Base-by-base conservation (phyloP, 2,329 filamentous ascomycete genomes). In the Zalaria sp. region DNA sequence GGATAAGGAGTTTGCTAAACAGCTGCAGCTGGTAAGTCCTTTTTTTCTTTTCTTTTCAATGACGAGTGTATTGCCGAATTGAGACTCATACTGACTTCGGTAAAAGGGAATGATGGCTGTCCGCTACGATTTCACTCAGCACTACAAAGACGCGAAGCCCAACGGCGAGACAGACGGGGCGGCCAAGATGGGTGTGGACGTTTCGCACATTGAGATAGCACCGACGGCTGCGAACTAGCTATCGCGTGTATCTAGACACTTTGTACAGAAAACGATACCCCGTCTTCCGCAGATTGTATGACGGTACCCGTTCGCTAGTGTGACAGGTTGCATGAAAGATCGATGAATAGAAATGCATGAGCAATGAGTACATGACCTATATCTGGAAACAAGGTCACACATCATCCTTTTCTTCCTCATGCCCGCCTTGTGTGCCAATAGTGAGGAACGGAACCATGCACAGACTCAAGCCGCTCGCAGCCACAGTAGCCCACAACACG, bases 381-480 rank as follows among this genome's bases (percentile, higher is more conserved):
- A 18, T 18, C 18, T 18, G 18, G 18, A 18, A 18, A 18, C 18
- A 18, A 18, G 18, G 18, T 18, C 18, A 18, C 18, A 18, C 18
- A 18, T 18, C 18, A 18, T 18, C 18, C 18, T 18, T 18, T 18
- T 18, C 18, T 18, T 18, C 18, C 18, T 18, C 18, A 18, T 18
- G 18, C 18, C 18, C 18, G 18, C 73, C 73, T 47, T 77, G 73
- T 2, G 72, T 76, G 0, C 65, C 64, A 9, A 77, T 60, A 4
- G 57, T 64, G 47, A 78, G 58, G 44, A 74, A 75, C 0, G 69
- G 68, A 3, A 73, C 58, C 25, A 76, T 57, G 1, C 65, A 47
- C 3, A 74, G 46, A 8, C 67, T 63, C 1, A 65, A 43, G 1
- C 58, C 63, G 0, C 66, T 59, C n/a, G 66, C 55, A 0, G 61